A percentile compares a stretch with the other conserved stretches of the same genome.
These are phyloP conservation scores for Mesostigma viride DNA, from an alignment of 139 green algal species.

Conservation along the genomic window DNA sequence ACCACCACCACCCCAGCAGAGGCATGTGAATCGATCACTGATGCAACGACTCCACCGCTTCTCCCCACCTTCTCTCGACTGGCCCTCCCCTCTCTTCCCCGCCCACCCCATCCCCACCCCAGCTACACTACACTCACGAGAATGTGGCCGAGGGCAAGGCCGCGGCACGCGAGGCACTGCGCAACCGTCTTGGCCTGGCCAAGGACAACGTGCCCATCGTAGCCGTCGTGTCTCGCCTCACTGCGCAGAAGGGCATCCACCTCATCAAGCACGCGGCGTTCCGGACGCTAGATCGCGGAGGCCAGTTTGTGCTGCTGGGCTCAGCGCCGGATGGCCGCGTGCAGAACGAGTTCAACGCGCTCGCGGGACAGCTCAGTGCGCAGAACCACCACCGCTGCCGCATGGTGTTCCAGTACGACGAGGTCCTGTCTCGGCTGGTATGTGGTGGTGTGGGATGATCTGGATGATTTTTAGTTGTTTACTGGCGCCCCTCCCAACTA, in stretches of 20 bases:
- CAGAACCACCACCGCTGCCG: constrained; percentile 15
- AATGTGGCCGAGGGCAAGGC: constrained; percentile 37
- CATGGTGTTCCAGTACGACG: constrained; percentile 40
- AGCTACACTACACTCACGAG: constrained; percentile 8
- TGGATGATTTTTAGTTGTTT: too few relatives aligned
- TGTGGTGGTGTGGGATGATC: too few relatives aligned
- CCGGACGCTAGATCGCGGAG: constrained; percentile 30
- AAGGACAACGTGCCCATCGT: constrained; percentile 36
- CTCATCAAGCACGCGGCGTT: constrained; percentile 40
- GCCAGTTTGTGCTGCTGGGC: constrained; percentile 39
- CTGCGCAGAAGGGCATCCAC: constrained; percentile 43
- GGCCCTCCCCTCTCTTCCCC: too few relatives aligned
- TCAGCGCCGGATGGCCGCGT: constrained; percentile 35
- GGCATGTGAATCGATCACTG: too few relatives aligned
- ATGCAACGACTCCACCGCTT: too few relatives aligned
- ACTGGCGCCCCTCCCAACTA: too few relatives aligned
- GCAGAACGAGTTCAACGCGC: constrained; percentile 38
- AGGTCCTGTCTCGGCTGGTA: constrained; percentile 41
- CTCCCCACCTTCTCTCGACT: too few relatives aligned
- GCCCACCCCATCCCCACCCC: background rate
- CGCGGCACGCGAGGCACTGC: constrained; percentile 36
- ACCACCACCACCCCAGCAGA: too few relatives aligned
- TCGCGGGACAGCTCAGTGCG: constrained; percentile 28
- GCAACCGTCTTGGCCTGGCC: constrained; percentile 19
- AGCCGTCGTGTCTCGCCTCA: constrained; percentile 40